Percentiles rank a stretch among this genome's conserved stretches.
phyloP scores from a whole-genome alignment of 495 filamentous ascomycete species.

The Hypoxylon trugodes region DNA sequence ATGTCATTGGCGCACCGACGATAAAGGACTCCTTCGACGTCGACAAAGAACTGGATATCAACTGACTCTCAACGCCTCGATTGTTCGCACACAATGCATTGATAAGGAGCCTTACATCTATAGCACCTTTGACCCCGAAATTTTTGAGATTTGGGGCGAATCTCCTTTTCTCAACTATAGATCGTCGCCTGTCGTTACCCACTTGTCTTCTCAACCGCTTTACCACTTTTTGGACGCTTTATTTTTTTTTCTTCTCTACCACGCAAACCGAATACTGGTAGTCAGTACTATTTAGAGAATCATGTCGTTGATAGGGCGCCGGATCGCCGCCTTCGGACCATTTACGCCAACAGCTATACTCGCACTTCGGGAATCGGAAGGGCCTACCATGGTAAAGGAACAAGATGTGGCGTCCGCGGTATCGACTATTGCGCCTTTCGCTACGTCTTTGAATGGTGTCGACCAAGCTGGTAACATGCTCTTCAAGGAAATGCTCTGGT shows the following conservation, averaged over 20 bases:
- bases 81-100: slow-evolving; percentile 44
- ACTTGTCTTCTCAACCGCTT: slow-evolving; percentile 15
- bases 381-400: slow-evolving; percentile 22
- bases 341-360: slow-evolving; percentile 38
- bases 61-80: not conserved
- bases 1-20: slow-evolving; percentile 6
- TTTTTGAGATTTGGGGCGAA: slow-evolving; percentile 33
- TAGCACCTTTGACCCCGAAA: slow-evolving; percentile 33
- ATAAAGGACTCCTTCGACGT: slow-evolving; percentile 16
- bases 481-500: slow-evolving; percentile 59
- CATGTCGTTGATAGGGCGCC: slow-evolving; percentile 43
- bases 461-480: slow-evolving; percentile 58
- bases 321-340: slow-evolving; percentile 43
- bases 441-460: slow-evolving; percentile 60
- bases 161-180: slow-evolving; percentile 26
- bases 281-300: slow-evolving; percentile 10
- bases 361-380: slow-evolving; percentile 35
- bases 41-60: slow-evolving; percentile 27
- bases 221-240: slow-evolving; percentile 7
- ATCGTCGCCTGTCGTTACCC: slow-evolving; percentile 32
- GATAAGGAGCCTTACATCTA: slow-evolving; percentile 30
- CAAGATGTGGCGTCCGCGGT: slow-evolving; percentile 26
- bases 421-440: slow-evolving; percentile 57
- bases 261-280: slow-evolving; percentile 10
- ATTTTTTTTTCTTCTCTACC: slow-evolving; percentile 17